Evolutionary conservation across 306 rosid genomes (phyloP), one percentile per base, ranked within the genome.

Genomic region (Canavalia gladiata): DNA sequence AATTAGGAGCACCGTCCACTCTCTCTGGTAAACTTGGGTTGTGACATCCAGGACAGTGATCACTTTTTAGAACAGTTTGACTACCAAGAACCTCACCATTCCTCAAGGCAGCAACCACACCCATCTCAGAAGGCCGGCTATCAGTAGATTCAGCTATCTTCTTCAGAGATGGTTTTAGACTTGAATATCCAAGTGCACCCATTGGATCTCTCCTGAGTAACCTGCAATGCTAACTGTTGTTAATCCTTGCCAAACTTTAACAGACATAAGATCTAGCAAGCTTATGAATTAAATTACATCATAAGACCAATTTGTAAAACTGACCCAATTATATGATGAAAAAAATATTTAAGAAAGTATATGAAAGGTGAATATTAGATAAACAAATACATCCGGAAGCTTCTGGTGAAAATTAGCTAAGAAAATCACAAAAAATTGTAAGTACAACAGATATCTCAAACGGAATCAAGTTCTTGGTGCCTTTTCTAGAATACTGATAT

Each of bases 1-100:
- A 92, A 90, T 92, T 92, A 70, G 97, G 97, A 60, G 97, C 95
- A 75, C 97, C 97, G 5, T 90, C 97, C 66, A 90, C 95, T 67
- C 87, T 84, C 83, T 92, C 97, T 0, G 89, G 93, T 74, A 92
- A 84, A 88, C 67, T 82, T 80, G 74, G 84, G 81, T 89, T 90
- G 76, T 88, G 94, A 84, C 92, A 88, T 81, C 92, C 97, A 1
- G 95, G 95, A 82, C 93, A 89, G 57, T 90, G 97, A 83, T 90
- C 97, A 85, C 97, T 90, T 89, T 92, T 92, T 65, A 90, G 83
- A 69, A 92, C 92, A 76, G 95, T 92, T 85, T 89, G 94, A 86
- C 97, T 92, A 70, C 95, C 97, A 78, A 89, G 92, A 86, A 92
- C 97, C 91, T 90, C 94, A 0, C 97, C 97, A 66, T 82, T 89